Evolutionary conservation across 768 basidiomycete species (phyloP).

Genomic region (Guyanaporus albipodus): DNA sequence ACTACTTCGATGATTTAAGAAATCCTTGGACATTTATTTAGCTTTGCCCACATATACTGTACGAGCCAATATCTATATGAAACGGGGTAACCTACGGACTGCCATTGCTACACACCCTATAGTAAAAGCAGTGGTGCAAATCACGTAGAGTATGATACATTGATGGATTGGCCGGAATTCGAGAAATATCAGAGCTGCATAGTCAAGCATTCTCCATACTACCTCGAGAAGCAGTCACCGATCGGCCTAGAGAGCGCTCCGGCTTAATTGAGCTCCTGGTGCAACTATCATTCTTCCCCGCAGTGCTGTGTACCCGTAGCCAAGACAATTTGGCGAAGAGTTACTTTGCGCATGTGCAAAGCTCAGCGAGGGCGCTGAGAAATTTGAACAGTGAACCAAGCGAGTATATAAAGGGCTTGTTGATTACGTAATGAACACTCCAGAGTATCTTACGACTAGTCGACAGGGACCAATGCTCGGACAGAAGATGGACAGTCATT

Average conservation of each 20-base stretch:
- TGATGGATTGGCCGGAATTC: no score
- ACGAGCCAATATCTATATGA: not conserved
- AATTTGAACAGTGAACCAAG: not conserved
- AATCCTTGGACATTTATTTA: not conserved
- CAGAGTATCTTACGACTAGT: slow-evolving; percentile 1
- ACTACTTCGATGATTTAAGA: not conserved
- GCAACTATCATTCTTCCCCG: slow-evolving; percentile 38
- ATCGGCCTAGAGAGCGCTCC: slow-evolving; percentile 55
- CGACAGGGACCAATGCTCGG: slow-evolving; percentile 20
- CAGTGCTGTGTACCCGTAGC: slow-evolving; percentile 51
- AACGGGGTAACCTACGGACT: not conserved
- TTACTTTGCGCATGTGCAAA: slow-evolving; percentile 44
- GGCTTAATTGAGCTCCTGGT: slow-evolving; percentile 71
- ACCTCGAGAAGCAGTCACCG: slow-evolving; percentile 34
- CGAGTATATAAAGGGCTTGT: not conserved
- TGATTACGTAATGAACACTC: slow-evolving; percentile 15
- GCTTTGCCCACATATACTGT: not conserved
- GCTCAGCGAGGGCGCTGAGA: slow-evolving; percentile 22
- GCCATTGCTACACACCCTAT: no score
- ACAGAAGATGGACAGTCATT: slow-evolving; percentile 36
- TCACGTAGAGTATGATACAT: not conserved
- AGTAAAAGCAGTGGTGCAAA: no score
- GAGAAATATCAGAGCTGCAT: slow-evolving; percentile 57
- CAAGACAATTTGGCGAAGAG: slow-evolving; percentile 45
- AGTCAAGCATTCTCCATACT: slow-evolving; percentile 67